Conservation (phyloP, 2,329 filamentous ascomycete genomes). For the Hypoxylon sp. region DNA sequence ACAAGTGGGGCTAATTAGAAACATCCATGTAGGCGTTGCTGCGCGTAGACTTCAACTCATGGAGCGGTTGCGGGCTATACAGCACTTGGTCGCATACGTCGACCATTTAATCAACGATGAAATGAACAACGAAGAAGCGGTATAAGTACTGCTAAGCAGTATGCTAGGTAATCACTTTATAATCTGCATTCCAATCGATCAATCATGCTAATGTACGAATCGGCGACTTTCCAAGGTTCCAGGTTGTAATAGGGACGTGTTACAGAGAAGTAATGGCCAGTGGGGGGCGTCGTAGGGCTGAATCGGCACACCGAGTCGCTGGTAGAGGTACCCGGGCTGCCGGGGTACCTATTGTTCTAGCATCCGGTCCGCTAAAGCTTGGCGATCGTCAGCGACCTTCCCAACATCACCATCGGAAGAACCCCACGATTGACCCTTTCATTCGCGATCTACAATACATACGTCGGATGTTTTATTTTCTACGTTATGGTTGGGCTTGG, state of each 20-base stretch:
- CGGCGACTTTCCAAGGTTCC: too few species aligned
- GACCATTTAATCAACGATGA: neutral
- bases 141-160: neutral
- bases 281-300: conserved; percentile 29
- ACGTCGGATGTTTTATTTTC: neutral
- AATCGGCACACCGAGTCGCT: too few species aligned
- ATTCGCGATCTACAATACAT: conserved; percentile 8
- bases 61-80: conserved; percentile 1
- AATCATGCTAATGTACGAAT: neutral
- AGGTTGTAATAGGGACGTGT: neutral
- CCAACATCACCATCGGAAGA: conserved; percentile 24
- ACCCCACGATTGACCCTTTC: neutral
- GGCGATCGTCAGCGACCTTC: conserved; percentile 20
- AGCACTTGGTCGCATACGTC: neutral
- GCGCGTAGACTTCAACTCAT: neutral
- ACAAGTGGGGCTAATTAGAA: neutral
- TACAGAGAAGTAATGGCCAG: neutral
- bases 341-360: too few species aligned
- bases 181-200: neutral
- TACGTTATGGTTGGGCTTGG: neutral
- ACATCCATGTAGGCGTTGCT: neutral
- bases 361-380: conserved; percentile 3
- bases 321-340: too few species aligned
- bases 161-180: neutral
- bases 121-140: neutral